Percentiles rank a stretch among this genome's conserved stretches.
Evolutionary conservation across 164 flowering plant genomes (phyloP).

Genomic region (Paratinospora sagittata): DNA sequence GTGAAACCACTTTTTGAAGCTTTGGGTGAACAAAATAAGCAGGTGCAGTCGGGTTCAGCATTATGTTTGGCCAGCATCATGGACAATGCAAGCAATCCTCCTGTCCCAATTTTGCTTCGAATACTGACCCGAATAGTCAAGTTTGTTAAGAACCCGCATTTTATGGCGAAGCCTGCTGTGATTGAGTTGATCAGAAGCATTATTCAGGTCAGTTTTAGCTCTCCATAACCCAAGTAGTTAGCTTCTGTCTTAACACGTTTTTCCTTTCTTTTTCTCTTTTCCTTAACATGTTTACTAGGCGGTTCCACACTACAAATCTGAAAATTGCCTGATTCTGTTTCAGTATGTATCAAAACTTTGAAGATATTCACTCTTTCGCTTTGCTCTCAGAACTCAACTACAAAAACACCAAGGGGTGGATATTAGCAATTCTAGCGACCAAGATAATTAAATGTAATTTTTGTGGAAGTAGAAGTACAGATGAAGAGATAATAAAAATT

Average conservation of each 20-base stretch:
- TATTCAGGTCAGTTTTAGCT: slow-evolving; percentile 47
- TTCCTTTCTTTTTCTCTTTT: too few relatives aligned
- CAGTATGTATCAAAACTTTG: background rate
- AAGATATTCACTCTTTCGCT: background rate
- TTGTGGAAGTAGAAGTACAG: background rate
- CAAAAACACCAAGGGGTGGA: too few relatives aligned
- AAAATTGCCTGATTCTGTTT: background rate
- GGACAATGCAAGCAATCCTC: slow-evolving; percentile 55
- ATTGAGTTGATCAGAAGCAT: slow-evolving; percentile 74
- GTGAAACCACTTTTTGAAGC: slow-evolving; percentile 91
- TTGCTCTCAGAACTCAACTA: too few relatives aligned
- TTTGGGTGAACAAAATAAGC: slow-evolving; percentile 78
- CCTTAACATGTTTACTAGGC: background rate
- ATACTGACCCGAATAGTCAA: slow-evolving; percentile 61
- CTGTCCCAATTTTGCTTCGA: slow-evolving; percentile 46
- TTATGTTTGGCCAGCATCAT: slow-evolving; percentile 73
- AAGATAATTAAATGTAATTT: background rate
- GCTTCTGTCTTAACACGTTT: background rate
- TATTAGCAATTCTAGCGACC: too few relatives aligned
- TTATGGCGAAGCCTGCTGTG: slow-evolving; percentile 81
- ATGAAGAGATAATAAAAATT: too few relatives aligned
- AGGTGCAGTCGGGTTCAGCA: slow-evolving; percentile 74
- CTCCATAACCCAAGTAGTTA: background rate
- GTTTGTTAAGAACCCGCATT: slow-evolving; percentile 76
- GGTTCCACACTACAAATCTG: background rate